These are phyloP conservation scores for Schwanniomyces etchellsii DNA, from an alignment of 1,139 yeast genomes.

Conservation along the genomic window DNA sequence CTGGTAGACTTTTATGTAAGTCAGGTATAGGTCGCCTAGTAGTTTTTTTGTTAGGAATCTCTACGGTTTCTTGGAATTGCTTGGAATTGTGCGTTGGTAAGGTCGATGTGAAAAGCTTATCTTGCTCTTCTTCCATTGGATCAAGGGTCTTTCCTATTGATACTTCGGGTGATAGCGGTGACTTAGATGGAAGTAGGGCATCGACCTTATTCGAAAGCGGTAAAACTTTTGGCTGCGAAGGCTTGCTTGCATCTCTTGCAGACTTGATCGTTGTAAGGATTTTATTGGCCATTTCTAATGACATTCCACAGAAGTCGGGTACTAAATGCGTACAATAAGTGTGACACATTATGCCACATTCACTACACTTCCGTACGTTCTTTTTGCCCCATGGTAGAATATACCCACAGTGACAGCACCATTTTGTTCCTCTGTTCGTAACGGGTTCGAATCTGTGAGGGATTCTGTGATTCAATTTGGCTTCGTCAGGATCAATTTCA, in stretches of 20 bases:
- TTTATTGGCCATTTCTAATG: conserved; percentile 94
- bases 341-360: conserved; percentile 94
- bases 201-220: not conserved
- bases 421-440: conserved; percentile 90
- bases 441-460: conserved; percentile 94
- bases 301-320: conserved; percentile 98
- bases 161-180: conserved; percentile 7
- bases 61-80: conserved; percentile 28
- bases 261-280: conserved; percentile 80
- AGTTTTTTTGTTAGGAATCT: conserved; percentile 20
- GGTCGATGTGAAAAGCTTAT: conserved; percentile 15
- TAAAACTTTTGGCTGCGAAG: not conserved
- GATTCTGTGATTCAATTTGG: conserved; percentile 89
- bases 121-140: conserved; percentile 26
- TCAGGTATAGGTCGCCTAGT: conserved; percentile 22
- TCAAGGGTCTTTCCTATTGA: conserved; percentile 14
- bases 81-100: conserved; percentile 34
- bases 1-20: conserved; percentile 1
- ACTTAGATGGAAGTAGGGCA: conserved; percentile 2
- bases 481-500: conserved; percentile 76
- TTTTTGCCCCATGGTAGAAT: conserved; percentile 92
- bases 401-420: conserved; percentile 99
- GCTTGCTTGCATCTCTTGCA: conserved; percentile 39
- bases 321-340: conserved; percentile 89
- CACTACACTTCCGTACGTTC: conserved; percentile 90